Evolutionary conservation across 768 basidiomycete species (phyloP).

Genomic region (Candolleomyces aberdarensis): DNA sequence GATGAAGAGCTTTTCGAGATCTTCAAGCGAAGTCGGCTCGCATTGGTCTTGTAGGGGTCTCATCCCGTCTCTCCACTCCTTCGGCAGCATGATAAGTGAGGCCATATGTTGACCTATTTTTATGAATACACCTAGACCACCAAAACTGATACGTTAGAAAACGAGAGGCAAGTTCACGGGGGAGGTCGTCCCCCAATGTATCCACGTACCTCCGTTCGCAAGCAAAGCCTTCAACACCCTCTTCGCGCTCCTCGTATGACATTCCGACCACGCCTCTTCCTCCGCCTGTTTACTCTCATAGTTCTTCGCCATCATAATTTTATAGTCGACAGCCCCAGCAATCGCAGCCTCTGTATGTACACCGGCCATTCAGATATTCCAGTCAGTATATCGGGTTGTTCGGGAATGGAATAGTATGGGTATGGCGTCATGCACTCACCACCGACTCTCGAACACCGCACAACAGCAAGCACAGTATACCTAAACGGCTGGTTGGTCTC

Average conservation of each 20-base stretch:
- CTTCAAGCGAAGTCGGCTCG: constrained; percentile 80
- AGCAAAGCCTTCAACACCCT: constrained; percentile 81
- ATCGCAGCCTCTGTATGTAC: constrained; percentile 55
- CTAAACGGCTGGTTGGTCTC: constrained; percentile 70
- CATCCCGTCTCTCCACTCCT: constrained; percentile 53
- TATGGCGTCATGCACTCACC: constrained; percentile 37
- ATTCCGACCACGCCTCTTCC: constrained; percentile 60
- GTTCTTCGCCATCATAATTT: constrained; percentile 53
- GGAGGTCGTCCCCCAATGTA: neutral
- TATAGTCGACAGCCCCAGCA: constrained; percentile 67
- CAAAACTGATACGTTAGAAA: neutral
- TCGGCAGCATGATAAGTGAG: constrained; percentile 51
- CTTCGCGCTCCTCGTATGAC: constrained; percentile 80
- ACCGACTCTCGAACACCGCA: constrained; percentile 80
- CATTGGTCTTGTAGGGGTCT: constrained; percentile 84
- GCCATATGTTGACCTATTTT: constrained; percentile 90
- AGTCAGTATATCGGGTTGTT: neutral
- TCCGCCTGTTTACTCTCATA: constrained; percentile 52
- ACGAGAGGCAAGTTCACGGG: neutral
- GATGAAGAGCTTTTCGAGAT: constrained; percentile 71
- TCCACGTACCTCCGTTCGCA: constrained; percentile 76
- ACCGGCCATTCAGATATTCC: neutral
- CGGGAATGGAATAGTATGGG: too few relatives aligned
- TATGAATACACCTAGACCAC: constrained; percentile 66
- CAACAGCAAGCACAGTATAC: constrained; percentile 67